Conservation (phyloP, 768 basidiomycete species). For the Boletus vinaceobasis region DNA sequence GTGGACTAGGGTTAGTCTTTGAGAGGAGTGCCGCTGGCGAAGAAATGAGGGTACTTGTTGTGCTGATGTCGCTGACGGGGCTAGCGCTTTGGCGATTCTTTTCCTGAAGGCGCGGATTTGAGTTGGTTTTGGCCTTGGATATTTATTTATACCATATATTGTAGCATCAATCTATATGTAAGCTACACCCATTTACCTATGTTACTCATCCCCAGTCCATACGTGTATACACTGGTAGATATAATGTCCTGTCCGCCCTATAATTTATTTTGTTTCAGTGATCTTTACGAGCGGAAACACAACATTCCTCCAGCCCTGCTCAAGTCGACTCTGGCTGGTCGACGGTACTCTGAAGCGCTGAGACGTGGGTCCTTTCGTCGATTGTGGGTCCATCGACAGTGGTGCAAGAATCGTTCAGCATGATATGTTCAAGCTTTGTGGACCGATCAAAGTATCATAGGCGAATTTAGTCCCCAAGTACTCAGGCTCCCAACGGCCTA, state of each 20-base stretch:
- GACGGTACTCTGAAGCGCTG: no score
- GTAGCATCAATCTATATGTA: not conserved
- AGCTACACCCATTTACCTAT: no score
- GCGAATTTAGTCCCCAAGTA: not conserved
- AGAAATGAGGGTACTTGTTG: slow-evolving; percentile 43
- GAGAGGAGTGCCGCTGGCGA: slow-evolving; percentile 66
- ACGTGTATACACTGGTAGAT: no score
- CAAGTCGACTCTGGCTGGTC: no score
- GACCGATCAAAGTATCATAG: not conserved
- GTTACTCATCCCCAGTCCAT: no score
- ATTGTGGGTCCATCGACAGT: not conserved
- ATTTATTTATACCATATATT: not conserved
- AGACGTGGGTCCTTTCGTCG: no score
- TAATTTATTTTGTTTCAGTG: no score
- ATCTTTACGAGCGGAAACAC: no score
- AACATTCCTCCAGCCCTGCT: no score
- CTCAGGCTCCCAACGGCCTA: no score
- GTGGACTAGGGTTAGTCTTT: slow-evolving; percentile 43
- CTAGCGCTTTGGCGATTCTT: slow-evolving; percentile 33
- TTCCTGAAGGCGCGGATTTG: slow-evolving; percentile 6
- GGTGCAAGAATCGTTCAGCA: not conserved
- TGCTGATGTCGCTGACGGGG: slow-evolving; percentile 27
- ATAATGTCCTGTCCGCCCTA: no score
- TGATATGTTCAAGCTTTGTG: not conserved
- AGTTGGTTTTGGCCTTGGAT: not conserved